Conservation (phyloP, 2,329 filamentous ascomycete genomes). For the Pseudofabraea citricarpa region DNA sequence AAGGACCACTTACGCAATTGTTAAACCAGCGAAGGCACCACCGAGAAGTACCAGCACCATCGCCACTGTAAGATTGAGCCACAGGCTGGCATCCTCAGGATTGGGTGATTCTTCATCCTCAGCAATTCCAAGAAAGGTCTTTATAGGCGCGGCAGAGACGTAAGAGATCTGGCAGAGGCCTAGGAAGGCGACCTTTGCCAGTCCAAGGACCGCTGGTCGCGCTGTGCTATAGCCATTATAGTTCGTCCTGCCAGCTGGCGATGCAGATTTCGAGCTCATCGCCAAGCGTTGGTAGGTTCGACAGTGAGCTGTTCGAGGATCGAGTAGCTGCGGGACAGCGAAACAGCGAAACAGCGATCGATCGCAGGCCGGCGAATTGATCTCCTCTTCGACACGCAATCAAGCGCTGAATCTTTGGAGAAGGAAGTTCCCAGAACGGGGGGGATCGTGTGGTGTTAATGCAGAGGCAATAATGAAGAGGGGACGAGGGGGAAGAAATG, state of each 20-base stretch:
- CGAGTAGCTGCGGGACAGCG: not conserved
- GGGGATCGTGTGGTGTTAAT: not conserved
- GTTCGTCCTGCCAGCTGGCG: slow-evolving; percentile 10
- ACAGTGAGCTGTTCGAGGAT: no score
- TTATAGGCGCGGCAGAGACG: slow-evolving; percentile 28
- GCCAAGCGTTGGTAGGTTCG: slow-evolving; percentile 2
- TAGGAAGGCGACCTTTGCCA: slow-evolving; percentile 46
- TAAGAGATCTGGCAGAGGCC: slow-evolving; percentile 36
- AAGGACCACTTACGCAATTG: slow-evolving; percentile 62
- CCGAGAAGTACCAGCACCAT: slow-evolving; percentile 78
- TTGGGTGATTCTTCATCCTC: slow-evolving; percentile 39
- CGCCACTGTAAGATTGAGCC: slow-evolving; percentile 77
- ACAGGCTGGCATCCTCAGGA: slow-evolving; percentile 60
- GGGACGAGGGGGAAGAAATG: not conserved
- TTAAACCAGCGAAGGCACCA: slow-evolving; percentile 91
- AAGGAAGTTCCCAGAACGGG: not conserved
- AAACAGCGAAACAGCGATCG: not conserved
- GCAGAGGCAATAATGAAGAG: not conserved
- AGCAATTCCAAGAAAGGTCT: slow-evolving; percentile 36
- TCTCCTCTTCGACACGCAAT: slow-evolving; percentile 1
- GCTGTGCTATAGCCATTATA: slow-evolving; percentile 33
- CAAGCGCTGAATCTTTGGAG: not conserved
- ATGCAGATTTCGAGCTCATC: slow-evolving; percentile 17
- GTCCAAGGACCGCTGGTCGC: slow-evolving; percentile 45
- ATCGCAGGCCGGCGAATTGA: not conserved